Evolutionary conservation across 2,329 filamentous ascomycete genomes (phyloP).

Genomic region (Ophiocordyceps camponoti-floridani): DNA sequence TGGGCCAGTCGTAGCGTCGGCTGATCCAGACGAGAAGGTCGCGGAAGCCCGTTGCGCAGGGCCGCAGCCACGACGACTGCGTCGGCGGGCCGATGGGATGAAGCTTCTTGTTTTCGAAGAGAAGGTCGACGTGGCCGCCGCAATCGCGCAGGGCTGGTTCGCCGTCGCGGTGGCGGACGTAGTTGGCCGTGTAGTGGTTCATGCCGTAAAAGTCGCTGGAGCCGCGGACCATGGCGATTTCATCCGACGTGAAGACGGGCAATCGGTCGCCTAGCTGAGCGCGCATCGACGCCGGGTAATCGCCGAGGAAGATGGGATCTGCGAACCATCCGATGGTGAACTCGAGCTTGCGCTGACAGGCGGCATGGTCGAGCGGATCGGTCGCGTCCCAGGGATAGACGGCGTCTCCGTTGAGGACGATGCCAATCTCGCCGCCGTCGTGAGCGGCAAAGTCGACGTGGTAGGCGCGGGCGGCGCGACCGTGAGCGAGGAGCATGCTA

Average conservation of each 20-base stretch:
- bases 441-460: conserved; percentile 11
- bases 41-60: conserved; percentile 58
- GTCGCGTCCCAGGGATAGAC: conserved; percentile 17
- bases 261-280: conserved; percentile 64
- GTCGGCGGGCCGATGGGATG: conserved; percentile 66
- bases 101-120: conserved; percentile 53
- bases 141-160: conserved; percentile 47
- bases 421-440: conserved; percentile 15
- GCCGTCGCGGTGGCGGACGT: conserved; percentile 54
- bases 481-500: conserved; percentile 17
- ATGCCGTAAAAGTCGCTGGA: conserved; percentile 89
- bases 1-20: conserved; percentile 56
- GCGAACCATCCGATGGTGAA: conserved; percentile 22
- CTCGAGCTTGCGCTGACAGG: conserved; percentile 15
- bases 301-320: conserved; percentile 42
- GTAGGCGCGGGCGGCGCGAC: conserved; percentile 13
- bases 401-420: conserved; percentile 19
- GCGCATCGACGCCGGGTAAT: conserved; percentile 71
- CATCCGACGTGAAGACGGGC: conserved; percentile 55
- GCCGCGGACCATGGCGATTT: conserved; percentile 57
- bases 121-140: conserved; percentile 56
- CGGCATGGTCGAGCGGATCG: conserved; percentile 10
- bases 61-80: conserved; percentile 65
- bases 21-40: conserved; percentile 62
- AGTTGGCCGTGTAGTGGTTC: conserved; percentile 88